phyloP scores from a whole-genome alignment of 176 grass and related monocot genomes.

The Urochloa ruziziensis region DNA sequence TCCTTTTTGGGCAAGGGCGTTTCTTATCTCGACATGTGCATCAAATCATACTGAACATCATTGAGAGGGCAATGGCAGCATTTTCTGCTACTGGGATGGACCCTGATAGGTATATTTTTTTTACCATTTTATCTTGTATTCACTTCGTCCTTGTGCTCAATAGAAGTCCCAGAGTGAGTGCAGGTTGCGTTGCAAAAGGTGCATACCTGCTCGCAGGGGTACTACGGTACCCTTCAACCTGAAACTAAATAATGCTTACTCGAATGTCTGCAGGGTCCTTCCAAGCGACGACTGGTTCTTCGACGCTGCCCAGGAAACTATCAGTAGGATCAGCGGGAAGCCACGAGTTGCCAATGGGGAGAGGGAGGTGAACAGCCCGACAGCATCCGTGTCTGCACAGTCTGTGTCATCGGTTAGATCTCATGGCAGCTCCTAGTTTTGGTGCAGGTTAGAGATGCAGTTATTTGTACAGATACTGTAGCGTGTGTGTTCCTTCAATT shows the following conservation, averaged over 20 bases:
- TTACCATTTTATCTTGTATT: not conserved
- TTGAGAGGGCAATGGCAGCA: slow-evolving; percentile 74
- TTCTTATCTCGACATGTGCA: slow-evolving; percentile 84
- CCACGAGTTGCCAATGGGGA: slow-evolving; percentile 58
- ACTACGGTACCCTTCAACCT: not conserved
- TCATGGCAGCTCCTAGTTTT: slow-evolving; percentile 49
- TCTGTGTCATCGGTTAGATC: slow-evolving; percentile 80
- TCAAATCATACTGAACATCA: slow-evolving; percentile 70
- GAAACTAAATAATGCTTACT: not conserved
- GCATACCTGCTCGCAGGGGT: not conserved
- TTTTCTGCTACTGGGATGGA: slow-evolving; percentile 85
- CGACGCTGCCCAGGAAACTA: slow-evolving; percentile 60
- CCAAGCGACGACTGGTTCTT: slow-evolving; percentile 87
- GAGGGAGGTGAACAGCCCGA: slow-evolving; percentile 73
- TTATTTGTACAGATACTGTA: slow-evolving; percentile 24
- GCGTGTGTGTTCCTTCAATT: not conserved
- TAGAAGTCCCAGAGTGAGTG: not conserved
- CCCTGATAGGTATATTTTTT: slow-evolving; percentile 60
- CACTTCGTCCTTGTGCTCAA: not conserved
- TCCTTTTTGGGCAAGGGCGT: slow-evolving; percentile 79
- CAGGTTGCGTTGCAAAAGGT: not conserved
- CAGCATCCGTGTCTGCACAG: slow-evolving; percentile 80
- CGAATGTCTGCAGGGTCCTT: slow-evolving; percentile 41
- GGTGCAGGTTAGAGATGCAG: slow-evolving; percentile 27
- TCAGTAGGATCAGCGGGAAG: slow-evolving; percentile 78